Evolutionary conservation across 345 rosid genomes (phyloP), one percentile per base, ranked within the genome.

Genomic region (Salix arbutifolia): DNA sequence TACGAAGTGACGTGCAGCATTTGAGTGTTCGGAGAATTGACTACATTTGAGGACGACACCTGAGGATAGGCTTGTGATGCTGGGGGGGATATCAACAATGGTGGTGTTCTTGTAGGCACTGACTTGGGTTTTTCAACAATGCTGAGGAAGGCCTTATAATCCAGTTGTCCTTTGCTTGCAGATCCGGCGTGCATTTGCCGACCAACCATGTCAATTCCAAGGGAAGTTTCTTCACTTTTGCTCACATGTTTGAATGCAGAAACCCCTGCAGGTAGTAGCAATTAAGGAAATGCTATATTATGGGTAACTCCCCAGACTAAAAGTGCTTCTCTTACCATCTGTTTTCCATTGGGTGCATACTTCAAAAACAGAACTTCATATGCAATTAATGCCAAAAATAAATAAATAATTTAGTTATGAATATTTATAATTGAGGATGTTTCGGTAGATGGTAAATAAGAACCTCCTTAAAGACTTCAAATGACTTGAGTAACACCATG

Each of bases 121-220:
- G 66, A 78, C 79, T 82, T 69, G 26, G 83, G 37, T 75, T 64
- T 85, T 82, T 86, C 75, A 73, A 85, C 84, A 21, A n/a, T n/a
- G n/a, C n/a, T n/a, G n/a, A 78, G 37, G 80, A 78, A 71, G 70
- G 81, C 79, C 40, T 84, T 46, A 78, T 69, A 78, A 76, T 78
- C 80, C 37, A 70, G 42, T 35, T 52, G 42, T 58, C 74, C 85
- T 46, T 42, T 75, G 78, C 68, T 72, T 76, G 74, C 78, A 81
- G 87, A 77, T 61, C 70, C 84, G 28, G 2, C 74, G 81, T 74
- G 76, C 37, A 77, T 79, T 75, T 84, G 87, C 60, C 58, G 74
- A 44, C 74, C 77, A 67, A 77, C 65, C 37, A 76, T 65, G 80
- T 81, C 85, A 76, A 65, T 38, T 38, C 72, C 76, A 44, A 56